Evolutionary conservation across 2,329 filamentous ascomycete species (phyloP).

Genomic region (Cylindrodendrum hubeiense): DNA sequence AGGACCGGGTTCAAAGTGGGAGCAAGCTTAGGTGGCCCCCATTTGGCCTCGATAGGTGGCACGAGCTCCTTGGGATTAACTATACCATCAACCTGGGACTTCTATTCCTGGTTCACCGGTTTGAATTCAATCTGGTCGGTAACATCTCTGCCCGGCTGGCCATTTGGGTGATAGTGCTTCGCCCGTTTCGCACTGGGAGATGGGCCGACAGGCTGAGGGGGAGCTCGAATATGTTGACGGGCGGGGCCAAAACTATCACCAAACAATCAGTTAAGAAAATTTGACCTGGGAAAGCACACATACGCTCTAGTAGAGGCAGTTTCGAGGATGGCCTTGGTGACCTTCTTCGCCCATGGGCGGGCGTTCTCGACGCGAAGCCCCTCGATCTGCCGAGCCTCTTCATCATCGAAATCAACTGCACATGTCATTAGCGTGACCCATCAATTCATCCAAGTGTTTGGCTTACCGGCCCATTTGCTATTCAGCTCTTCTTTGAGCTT

Average conservation of each 20-base stretch:
- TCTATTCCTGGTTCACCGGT: slow-evolving; percentile 29
- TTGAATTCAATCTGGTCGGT: slow-evolving; percentile 8
- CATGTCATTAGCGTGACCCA: background rate
- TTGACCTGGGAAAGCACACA: background rate
- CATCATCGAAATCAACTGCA: slow-evolving; percentile 35
- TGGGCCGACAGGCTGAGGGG: background rate
- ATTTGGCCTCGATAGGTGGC: slow-evolving; percentile 3
- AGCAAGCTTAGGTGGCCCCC: slow-evolving; percentile 10
- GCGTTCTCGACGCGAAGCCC: slow-evolving; percentile 34
- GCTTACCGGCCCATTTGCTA: slow-evolving; percentile 29
- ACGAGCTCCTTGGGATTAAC: background rate
- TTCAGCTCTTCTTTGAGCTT: slow-evolving; percentile 11
- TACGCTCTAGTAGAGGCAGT: background rate
- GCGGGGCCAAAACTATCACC: background rate
- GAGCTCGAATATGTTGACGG: slow-evolving; percentile 4
- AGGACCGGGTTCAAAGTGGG: background rate
- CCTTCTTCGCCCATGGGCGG: slow-evolving; percentile 38
- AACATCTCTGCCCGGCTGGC: background rate
- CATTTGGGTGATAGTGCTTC: background rate
- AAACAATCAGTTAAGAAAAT: background rate
- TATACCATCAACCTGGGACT: slow-evolving; percentile 20
- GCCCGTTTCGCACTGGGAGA: background rate
- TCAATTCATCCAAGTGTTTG: background rate
- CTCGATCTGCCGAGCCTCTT: slow-evolving; percentile 36
- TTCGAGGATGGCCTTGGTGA: slow-evolving; percentile 2